Evolutionary conservation across 129 eudicot genomes (phyloP).

Genomic region (Artemisia annua): DNA sequence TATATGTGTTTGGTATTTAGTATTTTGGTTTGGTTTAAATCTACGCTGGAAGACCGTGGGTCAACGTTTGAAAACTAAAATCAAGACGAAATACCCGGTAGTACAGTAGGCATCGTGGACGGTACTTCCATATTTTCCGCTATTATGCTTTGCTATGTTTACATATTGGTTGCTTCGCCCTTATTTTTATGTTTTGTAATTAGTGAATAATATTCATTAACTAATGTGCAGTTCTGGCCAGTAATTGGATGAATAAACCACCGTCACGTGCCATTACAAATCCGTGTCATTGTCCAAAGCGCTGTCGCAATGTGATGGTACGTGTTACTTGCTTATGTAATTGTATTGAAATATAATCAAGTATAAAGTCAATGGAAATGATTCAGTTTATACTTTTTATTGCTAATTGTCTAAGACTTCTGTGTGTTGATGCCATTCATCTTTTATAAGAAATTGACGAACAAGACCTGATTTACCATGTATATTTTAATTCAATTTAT

Average conservation of each 20-base stretch:
- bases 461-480: neutral
- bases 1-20: too few species aligned
- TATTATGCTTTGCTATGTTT: too few species aligned
- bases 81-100: slow-evolving; percentile 78
- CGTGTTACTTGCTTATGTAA: neutral
- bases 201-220: too few species aligned
- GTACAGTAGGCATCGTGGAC: slow-evolving; percentile 94
- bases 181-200: too few species aligned
- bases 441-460: neutral
- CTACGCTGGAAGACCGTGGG: slow-evolving; percentile 71
- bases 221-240: too few species aligned
- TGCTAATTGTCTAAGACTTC: slow-evolving; percentile 2
- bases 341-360: neutral
- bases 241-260: too few species aligned
- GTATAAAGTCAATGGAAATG: neutral
- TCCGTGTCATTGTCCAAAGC: too few species aligned
- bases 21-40: too few species aligned
- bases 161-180: too few species aligned
- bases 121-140: slow-evolving; percentile 36
- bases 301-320: too few species aligned
- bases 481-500: neutral
- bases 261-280: too few species aligned
- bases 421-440: neutral
- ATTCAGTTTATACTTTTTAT: neutral
- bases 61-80: slow-evolving; percentile 73